A percentile compares a stretch with the other conserved stretches of the same genome.
phyloP scores from a whole-genome alignment of 768 basidiomycete genomes.

The Mycena alexandri region DNA sequence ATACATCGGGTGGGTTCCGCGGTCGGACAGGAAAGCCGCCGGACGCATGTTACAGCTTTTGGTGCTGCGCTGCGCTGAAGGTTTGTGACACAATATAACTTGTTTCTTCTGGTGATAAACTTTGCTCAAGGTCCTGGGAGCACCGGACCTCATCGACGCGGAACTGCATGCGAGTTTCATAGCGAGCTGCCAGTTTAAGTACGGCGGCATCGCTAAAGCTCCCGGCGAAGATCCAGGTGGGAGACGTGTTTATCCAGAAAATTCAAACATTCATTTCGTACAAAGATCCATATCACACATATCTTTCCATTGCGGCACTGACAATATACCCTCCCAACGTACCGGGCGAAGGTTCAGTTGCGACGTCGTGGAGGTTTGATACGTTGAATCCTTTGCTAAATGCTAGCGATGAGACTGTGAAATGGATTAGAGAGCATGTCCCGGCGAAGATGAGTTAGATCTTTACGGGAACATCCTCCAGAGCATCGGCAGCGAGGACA shows the following conservation, averaged over 20 bases:
- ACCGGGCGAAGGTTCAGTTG: constrained; percentile 45
- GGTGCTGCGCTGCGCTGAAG: constrained; percentile 86
- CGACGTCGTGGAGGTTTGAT: constrained; percentile 67
- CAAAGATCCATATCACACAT: constrained; percentile 95
- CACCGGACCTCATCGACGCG: constrained; percentile 67
- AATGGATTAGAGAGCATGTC: constrained; percentile 76
- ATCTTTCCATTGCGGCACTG: constrained; percentile 87
- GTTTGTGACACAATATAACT: constrained; percentile 55
- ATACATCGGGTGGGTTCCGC: constrained; percentile 80
- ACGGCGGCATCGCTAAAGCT: constrained; percentile 90
- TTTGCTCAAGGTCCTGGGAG: constrained; percentile 74
- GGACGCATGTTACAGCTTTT: constrained; percentile 98
- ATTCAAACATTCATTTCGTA: constrained; percentile 14
- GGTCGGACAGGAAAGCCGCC: constrained; percentile 90
- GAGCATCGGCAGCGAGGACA: constrained; percentile 24
- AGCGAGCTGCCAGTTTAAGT: constrained; percentile 84
- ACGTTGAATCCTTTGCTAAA: constrained; percentile 80
- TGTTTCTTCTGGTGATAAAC: constrained; percentile 8
- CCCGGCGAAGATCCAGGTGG: constrained; percentile 85
- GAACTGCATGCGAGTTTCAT: constrained; percentile 73
- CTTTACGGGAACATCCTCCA: constrained; percentile 10
- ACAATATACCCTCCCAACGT: constrained; percentile 70
- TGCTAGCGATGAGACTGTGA: constrained; percentile 70
- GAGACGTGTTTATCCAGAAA: constrained; percentile 26
- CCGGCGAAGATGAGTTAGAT: constrained; percentile 42